Percentiles rank a stretch among this genome's conserved stretches.
Conservation (phyloP, 352 stramenopile genomes). For the Hyaloperonospora brassicae region DNA sequence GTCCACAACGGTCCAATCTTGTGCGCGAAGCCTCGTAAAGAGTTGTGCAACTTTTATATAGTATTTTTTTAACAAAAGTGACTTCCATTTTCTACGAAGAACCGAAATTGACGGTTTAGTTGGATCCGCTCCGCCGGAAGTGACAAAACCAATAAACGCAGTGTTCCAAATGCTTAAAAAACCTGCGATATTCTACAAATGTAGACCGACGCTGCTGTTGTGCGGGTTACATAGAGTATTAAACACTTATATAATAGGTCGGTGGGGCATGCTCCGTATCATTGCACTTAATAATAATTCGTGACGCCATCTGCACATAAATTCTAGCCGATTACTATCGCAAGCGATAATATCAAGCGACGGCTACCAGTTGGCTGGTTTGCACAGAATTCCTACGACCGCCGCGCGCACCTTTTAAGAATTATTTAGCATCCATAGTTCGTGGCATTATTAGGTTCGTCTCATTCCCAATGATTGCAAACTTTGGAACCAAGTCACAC, state of each 20-base stretch:
- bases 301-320: neutral
- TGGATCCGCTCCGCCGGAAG: neutral
- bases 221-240: neutral
- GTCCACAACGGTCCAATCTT: no score
- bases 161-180: neutral
- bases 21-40: no score
- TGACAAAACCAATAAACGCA: neutral
- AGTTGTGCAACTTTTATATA: no score
- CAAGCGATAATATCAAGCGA: neutral
- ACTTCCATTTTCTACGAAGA: neutral
- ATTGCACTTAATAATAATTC: neutral
- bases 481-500: neutral
- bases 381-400: neutral
- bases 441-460: neutral
- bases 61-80: no score
- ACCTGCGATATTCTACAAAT: neutral
- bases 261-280: neutral
- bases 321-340: neutral
- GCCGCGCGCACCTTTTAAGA: neutral
- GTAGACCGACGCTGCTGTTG: neutral
- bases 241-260: neutral
- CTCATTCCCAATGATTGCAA: neutral
- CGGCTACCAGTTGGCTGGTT: neutral
- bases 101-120: no score
- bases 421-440: neutral